These are phyloP conservation scores for Psilocybe mexicana DNA, from an alignment of 1,284 basidiomycete genomes.

Conservation along the genomic window DNA sequence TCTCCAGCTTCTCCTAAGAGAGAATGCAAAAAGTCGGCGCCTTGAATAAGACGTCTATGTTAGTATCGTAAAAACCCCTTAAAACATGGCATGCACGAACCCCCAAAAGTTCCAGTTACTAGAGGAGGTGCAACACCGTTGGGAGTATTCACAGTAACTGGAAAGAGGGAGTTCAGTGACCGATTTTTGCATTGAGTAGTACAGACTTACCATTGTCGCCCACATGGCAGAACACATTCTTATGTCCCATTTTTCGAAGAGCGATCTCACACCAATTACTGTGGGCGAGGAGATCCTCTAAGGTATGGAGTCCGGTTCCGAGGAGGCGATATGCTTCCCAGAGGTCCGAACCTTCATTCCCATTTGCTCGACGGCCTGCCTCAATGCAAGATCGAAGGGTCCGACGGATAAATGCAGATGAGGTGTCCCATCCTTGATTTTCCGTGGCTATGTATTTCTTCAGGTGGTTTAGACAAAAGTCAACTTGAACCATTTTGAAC, in stretches of 20 bases:
- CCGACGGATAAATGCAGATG: conserved; percentile 73
- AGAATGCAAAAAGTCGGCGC: conserved; percentile 77
- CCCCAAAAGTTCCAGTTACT: conserved; percentile 84
- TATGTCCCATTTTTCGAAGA: conserved; percentile 71
- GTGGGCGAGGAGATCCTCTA: conserved; percentile 81
- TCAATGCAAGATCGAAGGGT: conserved; percentile 67
- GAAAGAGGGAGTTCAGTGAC: neutral
- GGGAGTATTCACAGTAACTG: conserved; percentile 66
- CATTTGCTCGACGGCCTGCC: conserved; percentile 53
- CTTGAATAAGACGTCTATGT: conserved; percentile 18
- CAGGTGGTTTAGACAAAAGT: neutral
- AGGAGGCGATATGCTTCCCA: conserved; percentile 77
- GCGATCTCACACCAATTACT: conserved; percentile 80
- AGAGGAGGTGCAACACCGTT: conserved; percentile 74
- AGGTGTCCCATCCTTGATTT: conserved; percentile 75
- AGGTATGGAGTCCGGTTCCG: conserved; percentile 70
- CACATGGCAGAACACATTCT: conserved; percentile 83
- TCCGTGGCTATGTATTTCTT: conserved; percentile 55
- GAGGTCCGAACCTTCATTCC: conserved; percentile 56
- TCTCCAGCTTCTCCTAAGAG: conserved; percentile 62
- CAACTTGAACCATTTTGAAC: neutral
- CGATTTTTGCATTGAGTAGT: neutral
- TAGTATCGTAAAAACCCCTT: neutral
- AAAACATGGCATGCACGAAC: conserved; percentile 20
- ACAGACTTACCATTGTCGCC: conserved; percentile 63